Percentiles rank a stretch among this genome's conserved stretches.
Evolutionary conservation across 768 basidiomycete species (phyloP).

Genomic region (Suillus tomentosus): DNA sequence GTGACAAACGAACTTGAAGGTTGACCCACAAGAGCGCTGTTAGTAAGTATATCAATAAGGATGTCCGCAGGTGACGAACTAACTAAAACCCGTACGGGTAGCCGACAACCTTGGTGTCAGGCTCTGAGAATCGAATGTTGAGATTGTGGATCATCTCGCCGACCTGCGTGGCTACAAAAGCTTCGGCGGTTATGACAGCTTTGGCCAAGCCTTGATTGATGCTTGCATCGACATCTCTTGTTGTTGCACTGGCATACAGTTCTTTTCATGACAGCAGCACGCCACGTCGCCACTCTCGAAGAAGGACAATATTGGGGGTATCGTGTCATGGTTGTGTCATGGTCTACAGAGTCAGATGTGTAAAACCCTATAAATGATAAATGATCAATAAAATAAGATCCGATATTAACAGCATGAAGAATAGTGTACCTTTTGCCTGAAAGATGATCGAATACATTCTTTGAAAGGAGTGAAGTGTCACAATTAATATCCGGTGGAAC

Average conservation of each 20-base stretch:
- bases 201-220: slow-evolving; percentile 58
- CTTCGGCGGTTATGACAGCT: slow-evolving; percentile 54
- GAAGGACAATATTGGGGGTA: slow-evolving; percentile 33
- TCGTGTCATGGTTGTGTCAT: too few relatives aligned
- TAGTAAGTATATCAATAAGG: slow-evolving; percentile 42
- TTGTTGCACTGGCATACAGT: slow-evolving; percentile 36
- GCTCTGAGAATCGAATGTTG: slow-evolving; percentile 10
- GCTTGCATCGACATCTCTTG: slow-evolving; percentile 41
- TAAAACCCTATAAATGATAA: too few relatives aligned
- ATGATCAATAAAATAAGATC: too few relatives aligned
- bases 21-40: slow-evolving; percentile 27
- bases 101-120: slow-evolving; percentile 21
- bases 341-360: too few relatives aligned
- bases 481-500: too few relatives aligned
- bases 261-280: slow-evolving; percentile 54
- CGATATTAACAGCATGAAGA: too few relatives aligned
- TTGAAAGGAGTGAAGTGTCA: too few relatives aligned
- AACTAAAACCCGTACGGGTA: slow-evolving; percentile 29
- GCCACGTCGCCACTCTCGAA: slow-evolving; percentile 52
- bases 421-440: too few relatives aligned
- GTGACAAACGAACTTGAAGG: slow-evolving; percentile 21
- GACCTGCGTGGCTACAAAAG: slow-evolving; percentile 62
- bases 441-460: too few relatives aligned
- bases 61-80: background rate
- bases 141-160: slow-evolving; percentile 46